These are phyloP conservation scores for Sambucus nigra DNA, from an alignment of 129 eudicot genomes.

Conservation along the genomic window DNA sequence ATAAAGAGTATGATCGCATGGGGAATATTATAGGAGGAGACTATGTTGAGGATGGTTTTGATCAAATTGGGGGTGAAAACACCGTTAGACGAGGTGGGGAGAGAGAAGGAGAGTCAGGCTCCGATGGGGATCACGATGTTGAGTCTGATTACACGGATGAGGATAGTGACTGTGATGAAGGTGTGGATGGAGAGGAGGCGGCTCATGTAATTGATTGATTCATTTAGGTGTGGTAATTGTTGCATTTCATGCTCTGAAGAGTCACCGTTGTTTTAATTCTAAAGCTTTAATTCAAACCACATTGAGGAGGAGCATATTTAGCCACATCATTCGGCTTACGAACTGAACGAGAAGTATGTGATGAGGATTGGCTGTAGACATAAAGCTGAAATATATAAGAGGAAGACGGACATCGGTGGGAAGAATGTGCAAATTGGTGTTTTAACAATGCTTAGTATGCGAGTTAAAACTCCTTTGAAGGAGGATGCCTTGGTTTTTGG, in stretches of 20 bases:
- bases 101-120: slow-evolving; percentile 19
- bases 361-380: background rate
- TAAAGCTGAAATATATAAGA: background rate
- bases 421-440: background rate
- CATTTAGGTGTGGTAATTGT: background rate
- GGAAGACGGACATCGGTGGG: background rate
- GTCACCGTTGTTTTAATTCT: background rate
- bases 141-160: slow-evolving; percentile 30
- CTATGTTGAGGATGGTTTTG: slow-evolving; percentile 11
- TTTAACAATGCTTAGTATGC: background rate
- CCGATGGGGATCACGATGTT: slow-evolving; percentile 26
- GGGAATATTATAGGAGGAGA: slow-evolving; percentile 11
- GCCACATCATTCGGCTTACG: background rate
- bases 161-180: slow-evolving; percentile 22
- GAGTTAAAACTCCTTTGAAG: background rate
- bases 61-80: slow-evolving; percentile 15
- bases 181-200: slow-evolving; percentile 14
- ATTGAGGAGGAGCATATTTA: background rate
- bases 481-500: background rate
- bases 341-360: background rate
- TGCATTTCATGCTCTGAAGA: background rate
- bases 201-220: slow-evolving; percentile 11
- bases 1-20: slow-evolving; percentile 14
- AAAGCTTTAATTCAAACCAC: background rate
- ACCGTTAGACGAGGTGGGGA: slow-evolving; percentile 10